Base-by-base conservation (phyloP, 2,329 filamentous ascomycete genomes). In the Fusarium abutilonis region DNA sequence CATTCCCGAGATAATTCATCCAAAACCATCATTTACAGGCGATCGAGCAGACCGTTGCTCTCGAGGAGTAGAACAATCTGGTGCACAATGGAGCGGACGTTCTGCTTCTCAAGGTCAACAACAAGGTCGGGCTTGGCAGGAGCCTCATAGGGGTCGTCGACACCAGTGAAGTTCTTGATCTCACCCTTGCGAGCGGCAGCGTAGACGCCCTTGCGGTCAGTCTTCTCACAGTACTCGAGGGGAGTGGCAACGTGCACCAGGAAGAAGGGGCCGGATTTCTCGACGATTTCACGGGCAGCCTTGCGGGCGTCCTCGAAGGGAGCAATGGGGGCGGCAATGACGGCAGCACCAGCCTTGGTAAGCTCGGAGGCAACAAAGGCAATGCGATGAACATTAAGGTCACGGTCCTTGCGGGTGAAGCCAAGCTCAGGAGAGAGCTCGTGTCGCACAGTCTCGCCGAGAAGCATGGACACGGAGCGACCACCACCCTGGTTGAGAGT, bases 401-500 rank as follows among this genome's bases (percentile, higher is more conserved):
- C 89, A 73, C 95, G 92, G 80, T 99, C 95, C 74, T 94, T 89
- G 65, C 88, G 88, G 79, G 88, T 93, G 87, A 98, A 99, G 75
- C 95, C 95, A 13, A 99, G 90, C 79, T 98, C 95, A 2, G 92
- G 90, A 10, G 92, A 97, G 45, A 99, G 88, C 81, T 98, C 95
- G 72, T 87, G 84, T 71, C 95, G 93, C 64, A 99, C 93, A 7
- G 92, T 98, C 81, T 99, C 95, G 72, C 95, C 95, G 56, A 99
- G 87, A 43, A 99, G 87, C 74, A 99, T 89, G 15, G 93, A 96
- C 54, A 98, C 95, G 64, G 93, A 91, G 56, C 95, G 92, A 58
- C 95, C 95, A 67, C 94, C 93, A 80, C 97, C 93, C 83, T 99
- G 94, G 86, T 98, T 98, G 65, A 99, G 87, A 0, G 94, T 98